These are phyloP conservation scores for Cystobasidium sp. DNA, from an alignment of 1,284 basidiomycete genomes.

Conservation along the genomic window DNA sequence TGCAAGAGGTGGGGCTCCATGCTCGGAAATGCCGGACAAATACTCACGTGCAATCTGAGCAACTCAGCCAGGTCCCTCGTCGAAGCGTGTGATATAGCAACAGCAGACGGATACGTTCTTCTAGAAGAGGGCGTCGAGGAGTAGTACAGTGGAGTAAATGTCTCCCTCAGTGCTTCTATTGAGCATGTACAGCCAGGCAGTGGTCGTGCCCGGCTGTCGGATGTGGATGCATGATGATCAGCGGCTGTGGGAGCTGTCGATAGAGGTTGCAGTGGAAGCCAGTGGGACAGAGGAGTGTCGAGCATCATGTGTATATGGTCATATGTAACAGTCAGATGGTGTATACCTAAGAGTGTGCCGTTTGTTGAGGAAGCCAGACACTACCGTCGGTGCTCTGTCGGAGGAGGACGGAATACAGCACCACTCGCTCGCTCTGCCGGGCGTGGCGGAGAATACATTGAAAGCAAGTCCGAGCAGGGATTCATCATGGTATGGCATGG, in stretches of 20 bases:
- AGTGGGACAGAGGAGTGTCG: conserved; percentile 13
- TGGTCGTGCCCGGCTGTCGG: not conserved
- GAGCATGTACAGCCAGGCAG: conserved; percentile 19
- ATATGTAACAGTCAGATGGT: no score
- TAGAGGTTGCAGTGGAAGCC: conserved; percentile 39
- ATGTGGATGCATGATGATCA: not conserved
- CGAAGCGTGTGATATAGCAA: not conserved
- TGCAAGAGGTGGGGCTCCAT: not conserved
- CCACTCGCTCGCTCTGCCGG: no score
- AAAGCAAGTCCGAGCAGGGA: no score
- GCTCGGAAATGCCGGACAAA: not conserved
- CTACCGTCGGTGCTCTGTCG: no score
- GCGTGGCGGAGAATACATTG: no score
- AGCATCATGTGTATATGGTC: conserved; percentile 1
- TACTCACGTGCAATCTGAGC: conserved; percentile 19
- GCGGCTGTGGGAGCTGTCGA: not conserved
- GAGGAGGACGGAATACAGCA: no score
- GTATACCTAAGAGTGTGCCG: no score
- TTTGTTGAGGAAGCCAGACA: no score
- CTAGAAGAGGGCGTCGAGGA: not conserved
- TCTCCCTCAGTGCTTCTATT: conserved; percentile 39
- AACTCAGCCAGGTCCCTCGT: conserved; percentile 21
- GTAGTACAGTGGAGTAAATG: conserved; percentile 17
- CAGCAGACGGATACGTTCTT: not conserved
- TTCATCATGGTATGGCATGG: no score